Conservation (phyloP, 2,329 filamentous ascomycete genomes). For the Ceratocystis variospora region DNA sequence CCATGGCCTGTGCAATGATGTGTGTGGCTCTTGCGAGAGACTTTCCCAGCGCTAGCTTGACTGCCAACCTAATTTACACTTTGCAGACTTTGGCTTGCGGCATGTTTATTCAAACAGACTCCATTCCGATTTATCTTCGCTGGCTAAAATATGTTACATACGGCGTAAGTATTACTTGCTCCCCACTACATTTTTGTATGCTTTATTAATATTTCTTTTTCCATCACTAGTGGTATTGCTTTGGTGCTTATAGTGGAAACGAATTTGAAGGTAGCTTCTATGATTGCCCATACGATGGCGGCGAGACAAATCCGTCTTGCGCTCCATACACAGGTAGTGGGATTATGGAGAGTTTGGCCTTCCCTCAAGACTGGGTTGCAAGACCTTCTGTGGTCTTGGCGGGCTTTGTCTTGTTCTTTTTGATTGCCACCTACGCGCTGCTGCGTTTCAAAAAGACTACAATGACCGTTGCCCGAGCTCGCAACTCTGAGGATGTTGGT, state of each 20-base stretch:
- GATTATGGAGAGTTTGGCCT: conserved; percentile 54
- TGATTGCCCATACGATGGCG: conserved; percentile 51
- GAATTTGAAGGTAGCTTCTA: conserved; percentile 62
- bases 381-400: conserved; percentile 50
- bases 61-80: conserved; percentile 60
- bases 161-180: conserved; percentile 30
- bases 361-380: conserved; percentile 53
- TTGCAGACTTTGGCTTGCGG: conserved; percentile 62
- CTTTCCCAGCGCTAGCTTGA: conserved; percentile 57
- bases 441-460: conserved; percentile 52
- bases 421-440: conserved; percentile 44
- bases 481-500: conserved; percentile 37
- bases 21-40: conserved; percentile 52
- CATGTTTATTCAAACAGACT: conserved; percentile 60
- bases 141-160: conserved; percentile 61
- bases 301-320: conserved; percentile 50
- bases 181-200: neutral
- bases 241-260: conserved; percentile 57
- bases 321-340: conserved; percentile 54
- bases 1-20: conserved; percentile 55
- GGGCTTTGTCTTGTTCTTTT: conserved; percentile 50
- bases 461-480: conserved; percentile 54
- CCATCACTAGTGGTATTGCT: conserved; percentile 47
- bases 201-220: conserved; percentile 19
- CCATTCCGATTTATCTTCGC: conserved; percentile 62